Percentiles rank a stretch among this genome's conserved stretches.
Conservation (phyloP, 352 stramenopile genomes). For the Globisporangium heterothallicum region DNA sequence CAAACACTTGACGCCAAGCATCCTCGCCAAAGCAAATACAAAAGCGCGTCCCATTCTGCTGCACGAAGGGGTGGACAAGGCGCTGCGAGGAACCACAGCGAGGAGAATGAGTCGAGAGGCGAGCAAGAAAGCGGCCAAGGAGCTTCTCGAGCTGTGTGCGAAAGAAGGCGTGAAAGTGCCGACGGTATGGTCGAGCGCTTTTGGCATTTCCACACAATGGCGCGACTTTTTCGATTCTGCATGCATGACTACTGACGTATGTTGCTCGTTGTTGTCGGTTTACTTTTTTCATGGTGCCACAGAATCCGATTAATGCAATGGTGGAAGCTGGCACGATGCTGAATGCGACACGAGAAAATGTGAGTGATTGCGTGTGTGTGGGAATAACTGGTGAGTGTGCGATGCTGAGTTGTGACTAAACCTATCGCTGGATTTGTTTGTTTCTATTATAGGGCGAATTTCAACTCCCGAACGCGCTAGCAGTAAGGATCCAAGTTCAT, state of each 20-base stretch:
- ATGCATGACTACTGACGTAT: not conserved
- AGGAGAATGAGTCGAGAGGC: slow-evolving; percentile 30
- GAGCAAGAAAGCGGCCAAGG: slow-evolving; percentile 65
- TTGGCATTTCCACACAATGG: not conserved
- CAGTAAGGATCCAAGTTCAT: slow-evolving; percentile 21
- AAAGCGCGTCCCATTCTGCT: no score
- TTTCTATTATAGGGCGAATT: slow-evolving; percentile 48
- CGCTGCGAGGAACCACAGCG: not conserved
- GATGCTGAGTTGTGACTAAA: no score
- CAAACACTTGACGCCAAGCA: not conserved
- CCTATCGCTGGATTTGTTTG: no score
- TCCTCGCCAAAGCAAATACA: not conserved
- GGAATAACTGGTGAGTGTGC: not conserved
- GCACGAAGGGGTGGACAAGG: no score
- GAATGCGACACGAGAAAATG: slow-evolving; percentile 75
- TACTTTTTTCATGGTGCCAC: not conserved
- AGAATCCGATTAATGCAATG: slow-evolving; percentile 76
- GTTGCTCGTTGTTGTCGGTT: not conserved
- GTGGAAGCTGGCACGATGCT: slow-evolving; percentile 81
- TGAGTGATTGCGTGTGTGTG: slow-evolving; percentile 14
- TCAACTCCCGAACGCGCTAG: slow-evolving; percentile 59
- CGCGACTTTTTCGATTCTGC: not conserved
- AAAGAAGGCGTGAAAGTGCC: slow-evolving; percentile 74
- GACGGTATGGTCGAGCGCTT: slow-evolving; percentile 32
- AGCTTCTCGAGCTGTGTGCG: slow-evolving; percentile 75